These are phyloP conservation scores for Trypanosoma conorhini DNA, from an alignment of 208 protist genomes.

Conservation along the genomic window DNA sequence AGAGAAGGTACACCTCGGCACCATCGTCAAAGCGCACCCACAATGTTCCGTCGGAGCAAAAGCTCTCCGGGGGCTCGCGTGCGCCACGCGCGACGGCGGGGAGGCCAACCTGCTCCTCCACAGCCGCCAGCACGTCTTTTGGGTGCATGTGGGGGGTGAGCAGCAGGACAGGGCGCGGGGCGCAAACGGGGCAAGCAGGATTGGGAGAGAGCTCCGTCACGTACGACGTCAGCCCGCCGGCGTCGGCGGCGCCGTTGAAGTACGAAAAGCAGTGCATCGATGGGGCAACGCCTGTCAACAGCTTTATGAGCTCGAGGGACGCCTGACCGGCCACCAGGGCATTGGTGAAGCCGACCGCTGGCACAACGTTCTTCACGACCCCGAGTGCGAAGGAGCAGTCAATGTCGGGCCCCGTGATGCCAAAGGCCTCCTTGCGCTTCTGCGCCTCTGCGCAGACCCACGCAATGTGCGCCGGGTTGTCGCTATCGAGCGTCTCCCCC, in stretches of 20 bases:
- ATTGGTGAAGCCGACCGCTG: conserved; percentile 98
- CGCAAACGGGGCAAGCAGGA: conserved; percentile 60
- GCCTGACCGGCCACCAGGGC: conserved; percentile 95
- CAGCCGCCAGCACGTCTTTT: conserved; percentile 20
- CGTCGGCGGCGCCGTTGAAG: conserved; percentile 82
- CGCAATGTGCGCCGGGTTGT: conserved; percentile 91
- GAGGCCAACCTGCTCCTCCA: conserved; percentile 29
- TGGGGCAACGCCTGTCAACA: conserved; percentile 73
- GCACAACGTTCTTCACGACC: conserved; percentile 99
- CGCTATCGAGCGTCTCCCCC: conserved; percentile 59
- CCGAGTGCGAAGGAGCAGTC: conserved; percentile 88
- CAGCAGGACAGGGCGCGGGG: conserved; percentile 43
- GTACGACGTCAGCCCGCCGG: conserved; percentile 32
- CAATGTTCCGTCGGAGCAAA: conserved; percentile 17
- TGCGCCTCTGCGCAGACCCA: conserved; percentile 84
- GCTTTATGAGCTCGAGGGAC: conserved; percentile 94
- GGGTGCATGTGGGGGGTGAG: conserved; percentile 26
- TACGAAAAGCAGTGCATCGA: conserved; percentile 94
- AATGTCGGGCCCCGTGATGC: conserved; percentile 92
- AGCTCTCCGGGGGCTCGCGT: not conserved
- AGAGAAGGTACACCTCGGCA: conserved; percentile 35
- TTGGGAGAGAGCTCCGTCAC: conserved; percentile 33
- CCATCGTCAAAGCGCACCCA: conserved; percentile 12
- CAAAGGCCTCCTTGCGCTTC: conserved; percentile 86
- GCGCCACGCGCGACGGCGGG: not conserved